Base-by-base conservation (phyloP, 192 early-diverging fungal genomes). In the Polychytrium aggregatum region DNA sequence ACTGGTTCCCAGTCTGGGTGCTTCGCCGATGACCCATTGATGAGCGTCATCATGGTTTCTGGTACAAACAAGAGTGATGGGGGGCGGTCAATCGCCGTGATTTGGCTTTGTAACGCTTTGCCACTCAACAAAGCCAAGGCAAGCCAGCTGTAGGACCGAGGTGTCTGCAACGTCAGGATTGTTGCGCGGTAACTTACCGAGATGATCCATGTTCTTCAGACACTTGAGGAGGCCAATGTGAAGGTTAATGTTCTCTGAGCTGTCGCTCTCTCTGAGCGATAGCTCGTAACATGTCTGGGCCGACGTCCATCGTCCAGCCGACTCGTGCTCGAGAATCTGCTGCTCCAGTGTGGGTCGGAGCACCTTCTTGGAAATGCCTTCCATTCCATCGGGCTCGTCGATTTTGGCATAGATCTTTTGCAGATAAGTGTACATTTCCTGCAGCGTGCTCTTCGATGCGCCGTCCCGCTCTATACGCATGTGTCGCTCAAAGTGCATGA, bases 301-400 rank as follows among this genome's bases (percentile, higher is more conserved):
- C 8, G 65, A 52, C 10, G 64, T 75, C 83, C 83, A 89, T 17
- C 59, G 52, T 28, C 78, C 82, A 0, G 68, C 65, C 17, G 65
- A 62, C 46, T 85, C 80, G 53, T 79, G 74, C 22, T 76, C 75
- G 1, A 80, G 45, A 16, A 84, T 62, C 37, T 85, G 73, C 53
- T 85, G 78, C n/a, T 83, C 80, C 29, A 68, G 21, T 0, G 64
- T 64, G 10, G 70, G 73, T 17, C 60, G 63, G 1, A 66, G 46
- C 53, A 82, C 64, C 0, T 53, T 68, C 0, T 53, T 70, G 3
- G 76, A 60, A 2, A 86, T 56, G 6, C 82, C 85, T 24, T 76
- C 74, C 63, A 87, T 70, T 1, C 72, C 74, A 56, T 87, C 83
- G 0, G 73, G 66, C 36, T 87, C 87, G 18, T 83, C 76, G 27